These are phyloP conservation scores for Ilyonectria sp. DNA, from an alignment of 2,329 filamentous ascomycete genomes.

Conservation along the genomic window DNA sequence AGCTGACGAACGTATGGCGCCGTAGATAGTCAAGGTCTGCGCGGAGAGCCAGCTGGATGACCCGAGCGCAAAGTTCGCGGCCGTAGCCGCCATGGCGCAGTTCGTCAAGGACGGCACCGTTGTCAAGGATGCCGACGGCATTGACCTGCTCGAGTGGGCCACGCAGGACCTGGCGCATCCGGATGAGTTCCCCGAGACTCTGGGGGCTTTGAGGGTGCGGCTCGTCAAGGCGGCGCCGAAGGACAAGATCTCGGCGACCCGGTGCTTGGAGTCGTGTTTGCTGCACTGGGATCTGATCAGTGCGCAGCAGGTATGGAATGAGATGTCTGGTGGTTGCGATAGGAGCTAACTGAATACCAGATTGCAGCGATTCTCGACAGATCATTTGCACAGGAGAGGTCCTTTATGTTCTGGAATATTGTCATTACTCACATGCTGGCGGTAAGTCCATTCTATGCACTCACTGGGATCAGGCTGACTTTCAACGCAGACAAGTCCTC, in stretches of 20 bases:
- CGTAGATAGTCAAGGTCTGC: conserved; percentile 63
- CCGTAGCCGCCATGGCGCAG: conserved; percentile 61
- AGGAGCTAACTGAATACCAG: conserved; percentile 51
- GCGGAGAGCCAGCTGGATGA: conserved; percentile 69
- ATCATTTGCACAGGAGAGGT: conserved; percentile 63
- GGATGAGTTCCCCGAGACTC: conserved; percentile 61
- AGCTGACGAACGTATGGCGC: conserved; percentile 22
- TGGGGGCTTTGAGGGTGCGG: conserved; percentile 65
- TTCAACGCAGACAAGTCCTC: conserved; percentile 58
- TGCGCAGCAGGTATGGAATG: conserved; percentile 66
- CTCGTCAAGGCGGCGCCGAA: conserved; percentile 69
- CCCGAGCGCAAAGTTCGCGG: conserved; percentile 61
- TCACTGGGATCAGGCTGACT: conserved; percentile 24
- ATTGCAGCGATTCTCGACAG: conserved; percentile 70
- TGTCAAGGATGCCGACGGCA: conserved; percentile 64
- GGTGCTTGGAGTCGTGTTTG: conserved; percentile 68
- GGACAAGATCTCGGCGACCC: conserved; percentile 57
- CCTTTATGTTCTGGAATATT: conserved; percentile 70
- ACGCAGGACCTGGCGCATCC: conserved; percentile 56
- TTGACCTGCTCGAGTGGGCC: conserved; percentile 71
- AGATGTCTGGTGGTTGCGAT: no score
- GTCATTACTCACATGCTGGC: conserved; percentile 67
- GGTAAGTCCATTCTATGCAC: conserved; percentile 53
- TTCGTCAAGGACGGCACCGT: conserved; percentile 63
- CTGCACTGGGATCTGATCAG: conserved; percentile 69